phyloP scores from a whole-genome alignment of 306 rosid species.

The Rubus parviflorus region DNA sequence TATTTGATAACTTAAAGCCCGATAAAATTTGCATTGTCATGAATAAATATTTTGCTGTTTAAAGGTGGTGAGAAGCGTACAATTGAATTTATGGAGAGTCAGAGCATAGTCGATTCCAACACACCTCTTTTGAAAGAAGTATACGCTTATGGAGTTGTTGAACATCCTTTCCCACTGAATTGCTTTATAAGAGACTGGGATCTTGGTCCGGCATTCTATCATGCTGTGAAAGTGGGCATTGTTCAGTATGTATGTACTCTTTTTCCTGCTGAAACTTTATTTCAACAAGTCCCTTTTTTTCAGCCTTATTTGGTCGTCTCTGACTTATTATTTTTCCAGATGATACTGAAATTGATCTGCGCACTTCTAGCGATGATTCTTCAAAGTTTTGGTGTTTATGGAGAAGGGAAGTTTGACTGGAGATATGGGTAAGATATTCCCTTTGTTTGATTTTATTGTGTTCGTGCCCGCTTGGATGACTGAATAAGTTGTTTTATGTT shows the following conservation, averaged over 20 bases:
- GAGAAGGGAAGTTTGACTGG: slow-evolving; percentile 96
- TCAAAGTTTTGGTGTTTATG: slow-evolving; percentile 87
- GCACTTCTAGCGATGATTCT: slow-evolving; percentile 95
- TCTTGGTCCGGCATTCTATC: slow-evolving; percentile 88
- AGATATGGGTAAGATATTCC: slow-evolving; percentile 70
- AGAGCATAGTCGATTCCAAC: slow-evolving; percentile 57
- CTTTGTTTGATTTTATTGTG: background rate
- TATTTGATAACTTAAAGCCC: slow-evolving; percentile 8
- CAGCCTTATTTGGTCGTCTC: slow-evolving; percentile 28
- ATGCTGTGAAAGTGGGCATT: slow-evolving; percentile 96
- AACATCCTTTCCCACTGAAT: slow-evolving; percentile 95
- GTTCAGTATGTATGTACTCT: slow-evolving; percentile 89
- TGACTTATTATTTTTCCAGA: slow-evolving; percentile 52
- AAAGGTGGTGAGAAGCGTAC: slow-evolving; percentile 94
- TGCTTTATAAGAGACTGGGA: slow-evolving; percentile 75
- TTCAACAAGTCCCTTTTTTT: background rate
- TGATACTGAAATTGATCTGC: slow-evolving; percentile 93
- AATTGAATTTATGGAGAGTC: slow-evolving; percentile 81
- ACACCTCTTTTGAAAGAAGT: slow-evolving; percentile 79
- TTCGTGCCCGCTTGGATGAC: background rate
- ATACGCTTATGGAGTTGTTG: slow-evolving; percentile 87
- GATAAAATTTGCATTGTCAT: slow-evolving; percentile 6
- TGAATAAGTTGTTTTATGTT: background rate
- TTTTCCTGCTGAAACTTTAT: slow-evolving; percentile 30
- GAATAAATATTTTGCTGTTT: slow-evolving; percentile 25